These are phyloP conservation scores for Parastagonospora nodorum DNA, from an alignment of 2,329 filamentous ascomycete genomes.

Conservation along the genomic window DNA sequence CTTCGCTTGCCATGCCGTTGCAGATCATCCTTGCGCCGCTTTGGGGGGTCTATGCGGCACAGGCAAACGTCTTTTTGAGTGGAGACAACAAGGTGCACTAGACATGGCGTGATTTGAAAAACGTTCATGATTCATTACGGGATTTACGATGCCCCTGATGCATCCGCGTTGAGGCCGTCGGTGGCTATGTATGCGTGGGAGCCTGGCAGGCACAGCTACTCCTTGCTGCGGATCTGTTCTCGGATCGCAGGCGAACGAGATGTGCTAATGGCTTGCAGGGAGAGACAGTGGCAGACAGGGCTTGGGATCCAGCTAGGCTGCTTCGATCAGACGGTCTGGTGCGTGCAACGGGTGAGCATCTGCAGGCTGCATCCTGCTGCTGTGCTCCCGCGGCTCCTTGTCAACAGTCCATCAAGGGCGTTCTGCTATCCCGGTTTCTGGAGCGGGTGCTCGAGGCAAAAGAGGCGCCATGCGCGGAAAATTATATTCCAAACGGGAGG, in stretches of 20 bases:
- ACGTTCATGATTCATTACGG: not conserved
- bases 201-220: not conserved
- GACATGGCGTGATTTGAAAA: conserved; percentile 1
- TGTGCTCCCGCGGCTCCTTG: conserved; percentile 12
- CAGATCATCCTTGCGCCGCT: not conserved
- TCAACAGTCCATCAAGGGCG: conserved; percentile 10
- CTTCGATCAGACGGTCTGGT: not conserved
- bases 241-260: not conserved
- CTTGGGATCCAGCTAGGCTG: not conserved
- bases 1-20: conserved; percentile 1
- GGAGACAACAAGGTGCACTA: not conserved
- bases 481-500: not conserved
- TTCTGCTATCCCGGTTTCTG: conserved; percentile 16
- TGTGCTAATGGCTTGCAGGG: conserved; percentile 12
- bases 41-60: not conserved
- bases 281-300: not conserved
- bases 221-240: not conserved
- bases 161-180: not conserved
- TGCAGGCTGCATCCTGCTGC: conserved; percentile 10
- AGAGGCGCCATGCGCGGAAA: not conserved
- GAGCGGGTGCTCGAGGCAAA: conserved; percentile 16
- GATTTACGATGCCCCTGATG: not conserved
- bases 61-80: not conserved
- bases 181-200: not conserved
- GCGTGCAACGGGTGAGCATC: conserved; percentile 10